A percentile compares a stretch with the other conserved stretches of the same genome.
phyloP scores from a whole-genome alignment of 1,284 basidiomycete species.

The Prillingera fragicola region DNA sequence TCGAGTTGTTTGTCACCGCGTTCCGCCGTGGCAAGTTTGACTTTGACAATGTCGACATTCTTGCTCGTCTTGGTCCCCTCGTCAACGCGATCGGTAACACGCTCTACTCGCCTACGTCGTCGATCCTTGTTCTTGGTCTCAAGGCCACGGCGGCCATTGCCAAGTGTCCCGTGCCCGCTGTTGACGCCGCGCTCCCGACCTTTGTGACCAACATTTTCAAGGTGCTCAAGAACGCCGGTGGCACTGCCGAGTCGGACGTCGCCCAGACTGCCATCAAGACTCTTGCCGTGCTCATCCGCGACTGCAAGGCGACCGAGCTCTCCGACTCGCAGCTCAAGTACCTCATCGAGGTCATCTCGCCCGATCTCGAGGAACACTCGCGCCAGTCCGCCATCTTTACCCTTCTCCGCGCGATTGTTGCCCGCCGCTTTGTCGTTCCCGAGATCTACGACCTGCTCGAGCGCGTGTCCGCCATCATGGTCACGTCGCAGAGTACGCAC shows the following conservation, averaged over 20 bases:
- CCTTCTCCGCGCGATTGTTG: slow-evolving; percentile 85
- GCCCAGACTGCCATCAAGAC: slow-evolving; percentile 85
- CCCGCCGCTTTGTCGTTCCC: slow-evolving; percentile 84
- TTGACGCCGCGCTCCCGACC: slow-evolving; percentile 73
- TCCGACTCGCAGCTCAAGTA: slow-evolving; percentile 85
- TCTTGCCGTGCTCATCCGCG: slow-evolving; percentile 77
- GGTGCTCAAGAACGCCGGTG: slow-evolving; percentile 77
- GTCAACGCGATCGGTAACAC: slow-evolving; percentile 85
- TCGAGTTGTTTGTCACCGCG: slow-evolving; percentile 86
- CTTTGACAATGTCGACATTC: slow-evolving; percentile 64
- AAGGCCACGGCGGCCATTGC: slow-evolving; percentile 76
- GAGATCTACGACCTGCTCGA: slow-evolving; percentile 99
- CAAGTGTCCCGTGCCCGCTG: slow-evolving; percentile 74
- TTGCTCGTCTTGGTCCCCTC: slow-evolving; percentile 79
- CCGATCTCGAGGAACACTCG: slow-evolving; percentile 90
- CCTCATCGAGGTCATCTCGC: slow-evolving; percentile 75
- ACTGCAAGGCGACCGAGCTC: slow-evolving; percentile 70
- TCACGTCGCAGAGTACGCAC: slow-evolving; percentile 84
- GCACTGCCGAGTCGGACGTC: slow-evolving; percentile 76
- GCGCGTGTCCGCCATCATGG: slow-evolving; percentile 86
- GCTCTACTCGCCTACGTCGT: slow-evolving; percentile 75
- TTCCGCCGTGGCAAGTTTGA: slow-evolving; percentile 81
- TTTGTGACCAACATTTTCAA: slow-evolving; percentile 80
- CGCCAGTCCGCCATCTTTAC: slow-evolving; percentile 83
- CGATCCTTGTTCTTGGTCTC: slow-evolving; percentile 73